Percentiles rank a stretch among this genome's conserved stretches.
These are phyloP conservation scores for Nemania diffusa DNA, from an alignment of 2,329 filamentous ascomycete species.

Conservation along the genomic window DNA sequence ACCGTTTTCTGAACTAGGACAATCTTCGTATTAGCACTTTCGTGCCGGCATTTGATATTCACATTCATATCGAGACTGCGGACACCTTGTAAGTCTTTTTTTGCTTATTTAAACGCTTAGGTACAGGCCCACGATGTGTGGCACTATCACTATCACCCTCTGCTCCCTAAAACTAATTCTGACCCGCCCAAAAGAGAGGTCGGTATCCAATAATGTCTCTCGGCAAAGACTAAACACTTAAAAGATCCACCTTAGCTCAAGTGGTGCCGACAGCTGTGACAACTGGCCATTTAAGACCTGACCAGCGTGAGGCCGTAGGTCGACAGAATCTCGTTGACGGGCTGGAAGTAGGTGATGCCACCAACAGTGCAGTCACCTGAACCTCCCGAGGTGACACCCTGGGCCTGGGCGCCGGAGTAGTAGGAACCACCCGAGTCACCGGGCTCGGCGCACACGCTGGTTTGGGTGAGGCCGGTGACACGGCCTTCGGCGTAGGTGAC, in stretches of 20 bases:
- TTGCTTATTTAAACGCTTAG: conserved; percentile 6
- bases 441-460: conserved; percentile 55
- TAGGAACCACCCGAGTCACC: conserved; percentile 56
- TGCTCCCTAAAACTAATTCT: conserved; percentile 5
- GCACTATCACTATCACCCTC: conserved; percentile 14
- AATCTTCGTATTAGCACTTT: conserved; percentile 1
- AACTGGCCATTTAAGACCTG: conserved; percentile 35
- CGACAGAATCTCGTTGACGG: conserved; percentile 55
- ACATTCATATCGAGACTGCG: conserved; percentile 10
- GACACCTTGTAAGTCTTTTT: conserved; percentile 7
- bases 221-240: conserved; percentile 30
- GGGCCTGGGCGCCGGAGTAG: conserved; percentile 54
- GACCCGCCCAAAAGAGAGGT: conserved; percentile 15
- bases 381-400: conserved; percentile 56
- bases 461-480: conserved; percentile 55
- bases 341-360: conserved; percentile 55
- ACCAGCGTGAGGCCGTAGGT: conserved; percentile 51
- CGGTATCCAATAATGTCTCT: conserved; percentile 22
- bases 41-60: conserved; percentile 3
- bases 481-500: conserved; percentile 54
- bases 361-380: conserved; percentile 52
- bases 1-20: background rate
- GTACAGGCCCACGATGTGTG: conserved; percentile 17
- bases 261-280: conserved; percentile 23
- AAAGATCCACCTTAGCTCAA: conserved; percentile 31